A percentile compares a stretch with the other conserved stretches of the same genome.
Evolutionary conservation across 2,329 filamentous ascomycete genomes (phyloP).

Genomic region (Ceratocystis eucalypticola): DNA sequence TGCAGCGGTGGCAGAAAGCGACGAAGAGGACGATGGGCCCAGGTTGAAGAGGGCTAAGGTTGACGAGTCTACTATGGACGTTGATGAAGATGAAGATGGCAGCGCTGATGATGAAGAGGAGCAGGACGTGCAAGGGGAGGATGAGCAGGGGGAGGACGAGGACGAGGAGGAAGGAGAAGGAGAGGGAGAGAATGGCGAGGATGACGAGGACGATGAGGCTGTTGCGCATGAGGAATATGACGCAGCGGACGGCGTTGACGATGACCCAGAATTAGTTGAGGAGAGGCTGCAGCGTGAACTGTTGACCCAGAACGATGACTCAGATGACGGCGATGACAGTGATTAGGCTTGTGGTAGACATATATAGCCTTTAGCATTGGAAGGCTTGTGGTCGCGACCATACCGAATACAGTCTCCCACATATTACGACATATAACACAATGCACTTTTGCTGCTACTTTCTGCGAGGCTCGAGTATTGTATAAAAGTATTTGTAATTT

Average conservation of each 20-base stretch:
- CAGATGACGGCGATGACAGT: constrained; percentile 46
- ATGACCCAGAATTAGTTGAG: constrained; percentile 32
- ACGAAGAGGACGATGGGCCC: constrained; percentile 27
- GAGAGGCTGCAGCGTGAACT: constrained; percentile 41
- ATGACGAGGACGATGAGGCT: constrained; percentile 33
- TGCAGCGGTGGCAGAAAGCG: constrained; percentile 24
- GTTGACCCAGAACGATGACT: constrained; percentile 46
- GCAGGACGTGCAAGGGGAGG: constrained; percentile 28
- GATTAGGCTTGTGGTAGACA: constrained; percentile 28
- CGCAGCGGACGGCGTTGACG: constrained; percentile 29
- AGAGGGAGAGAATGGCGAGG: constrained; percentile 32
- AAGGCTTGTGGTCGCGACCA: no score
- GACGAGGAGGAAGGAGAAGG: constrained; percentile 28
- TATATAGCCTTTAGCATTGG: neutral
- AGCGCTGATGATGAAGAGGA: constrained; percentile 38
- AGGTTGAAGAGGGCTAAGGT: constrained; percentile 34
- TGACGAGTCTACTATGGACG: constrained; percentile 28
- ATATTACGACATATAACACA: neutral
- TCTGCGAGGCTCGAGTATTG: neutral
- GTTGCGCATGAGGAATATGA: no score
- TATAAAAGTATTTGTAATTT: neutral
- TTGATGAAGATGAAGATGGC: constrained; percentile 29
- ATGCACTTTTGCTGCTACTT: neutral
- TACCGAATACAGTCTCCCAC: neutral
- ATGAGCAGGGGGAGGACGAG: constrained; percentile 26